Percentiles rank a stretch among this genome's conserved stretches.
Conservation (phyloP, 1,284 basidiomycete genomes). For the Cryptococcus depauperatus region DNA sequence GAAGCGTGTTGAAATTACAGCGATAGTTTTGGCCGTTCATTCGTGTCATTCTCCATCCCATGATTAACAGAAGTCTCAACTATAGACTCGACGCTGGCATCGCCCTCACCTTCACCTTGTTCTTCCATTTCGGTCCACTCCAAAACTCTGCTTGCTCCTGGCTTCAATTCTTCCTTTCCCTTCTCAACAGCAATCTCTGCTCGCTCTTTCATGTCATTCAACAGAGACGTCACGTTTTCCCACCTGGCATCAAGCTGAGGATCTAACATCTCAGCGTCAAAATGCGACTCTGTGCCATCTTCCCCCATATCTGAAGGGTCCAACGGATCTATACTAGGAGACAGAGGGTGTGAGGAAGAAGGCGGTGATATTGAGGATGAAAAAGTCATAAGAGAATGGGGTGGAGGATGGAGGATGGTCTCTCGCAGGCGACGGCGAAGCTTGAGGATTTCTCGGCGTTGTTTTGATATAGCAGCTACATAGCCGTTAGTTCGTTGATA, state of each 20-base stretch:
- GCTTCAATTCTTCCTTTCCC: conserved; percentile 23
- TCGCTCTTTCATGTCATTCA: conserved; percentile 24
- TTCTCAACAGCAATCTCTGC: conserved; percentile 28
- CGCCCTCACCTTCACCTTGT: too few relatives aligned
- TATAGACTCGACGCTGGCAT: too few relatives aligned
- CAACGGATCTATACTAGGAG: too few relatives aligned
- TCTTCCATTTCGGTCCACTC: conserved; percentile 30
- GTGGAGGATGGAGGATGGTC: conserved; percentile 8
- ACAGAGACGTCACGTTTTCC: conserved; percentile 31
- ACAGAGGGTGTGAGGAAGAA: too few relatives aligned
- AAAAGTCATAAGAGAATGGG: conserved; percentile 1
- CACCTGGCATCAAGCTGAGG: conserved; percentile 34
- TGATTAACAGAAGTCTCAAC: too few relatives aligned
- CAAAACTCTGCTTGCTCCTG: conserved; percentile 17
- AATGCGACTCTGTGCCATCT: conserved; percentile 28
- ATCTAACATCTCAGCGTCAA: conserved; percentile 31
- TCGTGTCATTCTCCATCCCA: too few relatives aligned
- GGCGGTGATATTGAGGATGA: not conserved
- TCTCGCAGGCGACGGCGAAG: conserved; percentile 36
- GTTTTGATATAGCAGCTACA: conserved; percentile 35
- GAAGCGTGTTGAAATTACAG: too few relatives aligned
- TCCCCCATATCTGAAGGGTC: too few relatives aligned
- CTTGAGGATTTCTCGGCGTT: conserved; percentile 36
- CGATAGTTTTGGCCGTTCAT: too few relatives aligned
- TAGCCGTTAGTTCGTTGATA: too few relatives aligned